Percentiles rank a stretch among this genome's conserved stretches.
Evolutionary conservation across 495 filamentous ascomycete genomes (phyloP).

Genomic region (Neurospora tetraspora): DNA sequence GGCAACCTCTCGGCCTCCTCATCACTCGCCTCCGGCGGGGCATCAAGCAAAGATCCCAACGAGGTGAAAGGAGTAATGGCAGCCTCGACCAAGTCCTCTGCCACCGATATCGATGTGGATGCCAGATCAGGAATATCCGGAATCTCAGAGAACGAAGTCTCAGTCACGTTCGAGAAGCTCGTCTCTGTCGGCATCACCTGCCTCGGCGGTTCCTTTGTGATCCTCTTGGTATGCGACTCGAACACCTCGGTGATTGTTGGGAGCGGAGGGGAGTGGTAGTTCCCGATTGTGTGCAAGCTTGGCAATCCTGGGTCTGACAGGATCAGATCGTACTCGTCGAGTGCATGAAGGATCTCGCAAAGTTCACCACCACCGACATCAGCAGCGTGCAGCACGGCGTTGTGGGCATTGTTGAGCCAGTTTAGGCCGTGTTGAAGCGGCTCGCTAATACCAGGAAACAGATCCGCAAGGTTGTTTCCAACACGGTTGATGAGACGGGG

Average conservation of each 20-base stretch:
- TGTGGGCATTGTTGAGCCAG: conserved; percentile 8
- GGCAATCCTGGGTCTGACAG: conserved; percentile 8
- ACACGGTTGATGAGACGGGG: conserved; percentile 7
- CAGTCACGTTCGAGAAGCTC: conserved; percentile 4
- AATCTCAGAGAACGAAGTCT: background rate
- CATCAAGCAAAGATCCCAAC: background rate
- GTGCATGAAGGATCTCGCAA: conserved; percentile 6
- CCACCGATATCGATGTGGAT: background rate
- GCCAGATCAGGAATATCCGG: background rate
- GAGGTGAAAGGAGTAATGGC: background rate
- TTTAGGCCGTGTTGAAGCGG: conserved; percentile 1
- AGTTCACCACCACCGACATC: conserved; percentile 5
- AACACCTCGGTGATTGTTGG: conserved; percentile 8
- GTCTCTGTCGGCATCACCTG: conserved; percentile 3
- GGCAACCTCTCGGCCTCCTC: background rate
- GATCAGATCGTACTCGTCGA: conserved; percentile 9
- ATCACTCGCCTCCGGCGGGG: background rate
- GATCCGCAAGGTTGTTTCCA: background rate
- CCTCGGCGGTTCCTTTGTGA: conserved; percentile 9
- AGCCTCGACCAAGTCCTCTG: background rate
- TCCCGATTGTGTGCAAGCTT: conserved; percentile 6
- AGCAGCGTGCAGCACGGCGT: conserved; percentile 6
- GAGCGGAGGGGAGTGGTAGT: conserved; percentile 7
- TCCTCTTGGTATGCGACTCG: conserved; percentile 5
- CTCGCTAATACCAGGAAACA: conserved; percentile 8